Evolutionary conservation across 2,329 filamentous ascomycete species (phyloP), one percentile per base, ranked within the genome.

Genomic region (Aureobasidium sp.): DNA sequence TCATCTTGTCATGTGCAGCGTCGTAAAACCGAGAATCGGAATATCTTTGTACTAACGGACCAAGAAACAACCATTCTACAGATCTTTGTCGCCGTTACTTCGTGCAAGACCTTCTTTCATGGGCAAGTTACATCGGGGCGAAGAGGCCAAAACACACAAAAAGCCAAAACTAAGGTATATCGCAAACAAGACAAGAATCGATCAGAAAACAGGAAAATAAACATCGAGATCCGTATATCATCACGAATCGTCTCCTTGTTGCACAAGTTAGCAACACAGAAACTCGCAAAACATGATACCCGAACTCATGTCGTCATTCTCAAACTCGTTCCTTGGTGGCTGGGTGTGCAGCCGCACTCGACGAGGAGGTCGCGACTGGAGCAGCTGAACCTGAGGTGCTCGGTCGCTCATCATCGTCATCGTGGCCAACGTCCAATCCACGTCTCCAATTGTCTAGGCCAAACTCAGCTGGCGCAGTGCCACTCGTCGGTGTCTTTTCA

Each of bases 81-180:
- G 9, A 46, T 37, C 42, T n/a, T 57, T 46, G 53, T 27, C 26
- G 42, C 41, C 53, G 36, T 57, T 29, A 46, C 39, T 34, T 46
- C 32, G 20, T 58, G 55, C 32, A 48, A 37, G 53, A 44, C 41
- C 53, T 32, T 57, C 17, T 15, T 26, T 34, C n/a, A 23, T 20
- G 8, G 17, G 39, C 32, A 58, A 20, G 20, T 36, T 47, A 47
- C 42, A 58, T 37, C 46, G 13, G 20, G 32, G 46, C 46, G 13
- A 58, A 37, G 12, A 36, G n/a, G 27, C 9, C 12, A 27, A 37
- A 34, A 15, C 27, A 37, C 27, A 44, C 17, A 44, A 46, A 26
- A 37, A 44, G 26, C 55, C 41, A 58, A 39, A 58, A 58, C 55
- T 58, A 58, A 58, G 55, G 55, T 58, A 58, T 58, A 58, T 58